A percentile compares a stretch with the other conserved stretches of the same genome.
Conservation (phyloP, 805 yeast species). For the Teunomyces funiuensis region DNA sequence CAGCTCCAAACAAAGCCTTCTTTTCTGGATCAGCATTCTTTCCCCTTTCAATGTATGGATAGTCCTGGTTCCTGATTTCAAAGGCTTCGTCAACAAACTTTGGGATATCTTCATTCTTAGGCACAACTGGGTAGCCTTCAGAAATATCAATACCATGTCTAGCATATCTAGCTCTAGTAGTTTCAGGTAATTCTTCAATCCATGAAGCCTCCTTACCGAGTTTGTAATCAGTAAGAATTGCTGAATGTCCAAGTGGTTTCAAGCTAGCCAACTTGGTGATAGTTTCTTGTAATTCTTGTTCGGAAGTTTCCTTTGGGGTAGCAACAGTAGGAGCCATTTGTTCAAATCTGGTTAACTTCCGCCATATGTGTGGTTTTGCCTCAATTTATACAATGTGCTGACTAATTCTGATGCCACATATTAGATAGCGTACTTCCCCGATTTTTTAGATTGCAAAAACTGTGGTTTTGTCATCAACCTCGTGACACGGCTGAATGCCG, state of each 20-base stretch:
- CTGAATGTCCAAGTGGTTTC: conserved; percentile 13
- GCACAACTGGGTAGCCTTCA: conserved; percentile 27
- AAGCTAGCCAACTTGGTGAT: conserved; percentile 14
- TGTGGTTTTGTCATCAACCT: no score
- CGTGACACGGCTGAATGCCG: no score
- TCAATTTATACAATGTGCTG: no score
- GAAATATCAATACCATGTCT: conserved; percentile 26
- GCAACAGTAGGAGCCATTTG: conserved; percentile 8
- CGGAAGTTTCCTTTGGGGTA: conserved; percentile 7
- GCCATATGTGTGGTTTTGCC: no score
- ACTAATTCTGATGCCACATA: no score
- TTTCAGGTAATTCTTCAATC: conserved; percentile 17
- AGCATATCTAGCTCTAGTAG: conserved; percentile 23
- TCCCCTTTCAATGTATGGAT: conserved; percentile 26
- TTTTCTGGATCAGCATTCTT: conserved; percentile 30
- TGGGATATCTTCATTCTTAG: conserved; percentile 29
- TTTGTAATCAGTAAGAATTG: conserved; percentile 3
- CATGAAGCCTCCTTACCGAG: not conserved
- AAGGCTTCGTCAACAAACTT: conserved; percentile 27
- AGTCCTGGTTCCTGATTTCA: conserved; percentile 21
- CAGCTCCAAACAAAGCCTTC: conserved; percentile 31
- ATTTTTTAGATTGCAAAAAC: no score
- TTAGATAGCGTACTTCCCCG: no score
- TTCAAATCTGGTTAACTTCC: not conserved
- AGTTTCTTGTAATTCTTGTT: conserved; percentile 15